These are phyloP conservation scores for Thoreauomyces humboldtii DNA, from an alignment of 192 early-diverging fungal species.

Conservation along the genomic window DNA sequence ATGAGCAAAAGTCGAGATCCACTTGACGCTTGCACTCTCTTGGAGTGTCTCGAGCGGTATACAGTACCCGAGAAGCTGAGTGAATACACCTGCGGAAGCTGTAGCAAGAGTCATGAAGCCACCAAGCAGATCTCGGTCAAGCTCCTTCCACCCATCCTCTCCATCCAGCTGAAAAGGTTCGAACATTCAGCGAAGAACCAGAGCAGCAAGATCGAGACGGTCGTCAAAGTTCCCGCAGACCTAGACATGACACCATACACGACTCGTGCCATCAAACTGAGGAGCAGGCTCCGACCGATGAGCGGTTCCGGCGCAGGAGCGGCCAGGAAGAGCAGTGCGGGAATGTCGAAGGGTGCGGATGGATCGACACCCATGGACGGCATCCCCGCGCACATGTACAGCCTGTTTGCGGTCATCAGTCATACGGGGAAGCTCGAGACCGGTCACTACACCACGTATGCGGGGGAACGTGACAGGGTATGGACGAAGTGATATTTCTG, in stretches of 20 bases:
- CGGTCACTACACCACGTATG: conserved; percentile 92
- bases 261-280: conserved; percentile 49
- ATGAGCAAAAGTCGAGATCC: conserved; percentile 1
- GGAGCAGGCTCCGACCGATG: conserved; percentile 14
- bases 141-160: conserved; percentile 79
- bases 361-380: conserved; percentile 35
- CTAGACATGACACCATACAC: conserved; percentile 93
- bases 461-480: conserved; percentile 71
- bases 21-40: conserved; percentile 38
- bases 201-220: conserved; percentile 78
- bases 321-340: no score
- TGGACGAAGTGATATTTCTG: no score
- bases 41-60: conserved; percentile 72
- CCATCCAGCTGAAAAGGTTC: conserved; percentile 93
- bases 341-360: no score
- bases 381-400: conserved; percentile 72
- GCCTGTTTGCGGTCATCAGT: conserved; percentile 87
- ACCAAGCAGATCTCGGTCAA: conserved; percentile 89
- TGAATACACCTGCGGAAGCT: conserved; percentile 18
- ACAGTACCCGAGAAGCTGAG: conserved; percentile 82
- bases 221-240: conserved; percentile 77
- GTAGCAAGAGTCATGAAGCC: conserved; percentile 54
- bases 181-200: conserved; percentile 63
- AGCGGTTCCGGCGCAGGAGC: no score
- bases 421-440: conserved; percentile 90